Evolutionary conservation across 495 filamentous ascomycete species (phyloP), one percentile per base, ranked within the genome.

Genomic region (Usnea hakonensis): DNA sequence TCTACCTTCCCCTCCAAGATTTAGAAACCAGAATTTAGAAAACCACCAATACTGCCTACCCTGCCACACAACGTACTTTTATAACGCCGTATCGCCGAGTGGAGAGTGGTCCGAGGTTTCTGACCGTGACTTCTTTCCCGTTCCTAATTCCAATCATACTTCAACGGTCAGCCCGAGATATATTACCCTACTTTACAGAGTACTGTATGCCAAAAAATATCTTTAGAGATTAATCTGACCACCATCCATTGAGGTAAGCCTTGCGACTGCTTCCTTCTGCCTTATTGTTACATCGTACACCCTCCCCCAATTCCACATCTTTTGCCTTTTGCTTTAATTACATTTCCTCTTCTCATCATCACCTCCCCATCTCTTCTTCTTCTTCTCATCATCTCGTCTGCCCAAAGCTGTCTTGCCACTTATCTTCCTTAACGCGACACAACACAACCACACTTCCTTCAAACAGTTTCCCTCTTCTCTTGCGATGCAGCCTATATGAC

Each of bases 211-310:
- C 54, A 41, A 38, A 46, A 21, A 23, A 21, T n/a, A n/a, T 62
- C 40, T 48, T 38, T 21, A 40, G n/a, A 57, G n/a, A 48, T 50
- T 62, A 48, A 43, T 30, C 60, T 48, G 60, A 57, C 38, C 38
- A 48, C 35, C 40, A 1, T 35, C 30, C 32, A 14, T 46, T 57
- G 21, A 44, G 53, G 60, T 62, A 62, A 57, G 60, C 60, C 40
- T 62, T 57, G 60, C 53, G 53, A 62, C 53, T 57, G 33, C 48
- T 16, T 52, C 48, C 48, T 28, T 52, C 26, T 28, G 48, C 48
- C 48, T 52, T 52, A n/a, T n/a, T n/a, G n/a, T n/a, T n/a, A 55
- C 17, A 23, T 21, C 48, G 37, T 44, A 28, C 50, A 50, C 41
- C 38, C 41, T 61, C 37, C 3, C 26, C 50, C 56, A 52, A 41